These are phyloP conservation scores for Dissophora ornata DNA, from an alignment of 192 early-diverging fungal genomes.

Conservation along the genomic window DNA sequence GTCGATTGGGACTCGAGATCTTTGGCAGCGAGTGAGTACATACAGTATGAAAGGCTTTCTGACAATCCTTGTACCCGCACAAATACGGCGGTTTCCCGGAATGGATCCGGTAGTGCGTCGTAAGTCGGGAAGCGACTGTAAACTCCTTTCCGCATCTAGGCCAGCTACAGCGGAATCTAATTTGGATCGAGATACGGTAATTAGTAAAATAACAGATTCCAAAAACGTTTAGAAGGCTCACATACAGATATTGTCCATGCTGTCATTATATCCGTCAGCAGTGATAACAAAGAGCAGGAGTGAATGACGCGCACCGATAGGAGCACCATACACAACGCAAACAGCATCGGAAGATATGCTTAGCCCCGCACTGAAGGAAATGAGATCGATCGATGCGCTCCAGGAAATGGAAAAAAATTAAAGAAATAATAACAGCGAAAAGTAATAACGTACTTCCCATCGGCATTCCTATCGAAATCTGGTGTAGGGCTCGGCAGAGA, in stretches of 20 bases:
- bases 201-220: too few relatives aligned
- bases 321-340: too few relatives aligned
- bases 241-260: too few relatives aligned
- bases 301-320: conserved; percentile 14
- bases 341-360: not conserved
- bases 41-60: conserved; percentile 54
- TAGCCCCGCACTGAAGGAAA: not conserved
- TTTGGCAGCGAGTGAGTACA: not conserved
- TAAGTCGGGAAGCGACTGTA: conserved; percentile 44
- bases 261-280: not conserved
- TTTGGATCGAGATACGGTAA: conserved; percentile 5
- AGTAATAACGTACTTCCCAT: conserved; percentile 45
- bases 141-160: conserved; percentile 53
- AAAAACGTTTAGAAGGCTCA: not conserved
- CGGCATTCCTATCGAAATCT: conserved; percentile 45
- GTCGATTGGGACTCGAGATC: too few relatives aligned
- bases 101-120: conserved; percentile 49
- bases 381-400: not conserved
- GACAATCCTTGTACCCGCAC: conserved; percentile 51
- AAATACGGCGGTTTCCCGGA: conserved; percentile 49
- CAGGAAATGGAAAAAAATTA: not conserved
- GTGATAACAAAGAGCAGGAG: not conserved
- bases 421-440: not conserved
- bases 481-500: conserved; percentile 29
- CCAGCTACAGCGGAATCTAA: conserved; percentile 53